Conservation (phyloP, 345 rosid species). For the Corchorus capsularis region DNA sequence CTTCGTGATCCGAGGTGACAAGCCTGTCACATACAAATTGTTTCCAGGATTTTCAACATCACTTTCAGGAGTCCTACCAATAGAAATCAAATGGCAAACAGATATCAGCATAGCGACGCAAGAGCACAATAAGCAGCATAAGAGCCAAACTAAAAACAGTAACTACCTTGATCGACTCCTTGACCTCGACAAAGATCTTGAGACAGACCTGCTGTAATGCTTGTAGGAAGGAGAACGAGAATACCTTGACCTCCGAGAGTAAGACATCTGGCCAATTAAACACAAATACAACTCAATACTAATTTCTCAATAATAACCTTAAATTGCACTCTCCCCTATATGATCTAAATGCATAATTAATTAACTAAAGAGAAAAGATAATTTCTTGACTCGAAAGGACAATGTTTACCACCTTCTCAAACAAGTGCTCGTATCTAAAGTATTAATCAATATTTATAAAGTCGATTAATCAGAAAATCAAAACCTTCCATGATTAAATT, state of each 20-base stretch:
- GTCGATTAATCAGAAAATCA: background rate
- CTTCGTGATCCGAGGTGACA: slow-evolving; percentile 74
- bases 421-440: background rate
- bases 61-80: slow-evolving; percentile 52
- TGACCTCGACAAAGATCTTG: slow-evolving; percentile 63
- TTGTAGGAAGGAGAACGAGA: slow-evolving; percentile 55
- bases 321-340: background rate
- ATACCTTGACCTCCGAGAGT: slow-evolving; percentile 69
- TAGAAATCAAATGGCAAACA: slow-evolving; percentile 4
- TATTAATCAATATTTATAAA: background rate
- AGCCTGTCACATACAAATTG: slow-evolving; percentile 90
- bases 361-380: background rate
- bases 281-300: background rate
- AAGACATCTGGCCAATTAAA: slow-evolving; percentile 63
- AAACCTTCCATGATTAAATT: background rate
- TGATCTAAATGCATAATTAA: background rate
- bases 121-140: background rate
- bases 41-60: slow-evolving; percentile 92
- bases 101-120: background rate
- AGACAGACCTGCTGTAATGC: slow-evolving; percentile 49
- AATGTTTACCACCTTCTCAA: background rate
- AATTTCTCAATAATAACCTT: background rate
- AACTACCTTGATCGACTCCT: slow-evolving; percentile 61
- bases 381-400: background rate
- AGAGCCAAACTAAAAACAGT: background rate